Conservation (phyloP, 2,329 filamentous ascomycete genomes). For the Chalaropsis ovoidea region DNA sequence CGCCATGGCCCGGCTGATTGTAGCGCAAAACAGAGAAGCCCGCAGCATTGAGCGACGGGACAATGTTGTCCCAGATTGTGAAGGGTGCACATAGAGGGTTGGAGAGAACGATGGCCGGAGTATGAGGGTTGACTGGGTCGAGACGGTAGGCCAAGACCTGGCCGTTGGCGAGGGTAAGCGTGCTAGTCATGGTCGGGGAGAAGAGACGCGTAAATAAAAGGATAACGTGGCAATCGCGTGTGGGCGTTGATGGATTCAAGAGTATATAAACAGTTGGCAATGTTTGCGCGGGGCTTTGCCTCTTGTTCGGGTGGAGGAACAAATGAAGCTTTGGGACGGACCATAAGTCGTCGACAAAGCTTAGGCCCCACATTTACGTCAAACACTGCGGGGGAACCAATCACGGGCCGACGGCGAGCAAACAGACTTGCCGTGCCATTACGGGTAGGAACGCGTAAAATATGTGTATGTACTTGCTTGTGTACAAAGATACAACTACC, state of each 20-base stretch:
- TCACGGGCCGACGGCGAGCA: not conserved
- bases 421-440: not conserved
- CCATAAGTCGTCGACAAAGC: not conserved
- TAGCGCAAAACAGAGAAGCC: constrained; percentile 38
- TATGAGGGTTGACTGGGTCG: constrained; percentile 28
- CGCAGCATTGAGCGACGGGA: constrained; percentile 31
- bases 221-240: not conserved
- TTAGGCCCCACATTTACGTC: constrained; percentile 11
- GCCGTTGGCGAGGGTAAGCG: constrained; percentile 29
- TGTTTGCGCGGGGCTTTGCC: no score
- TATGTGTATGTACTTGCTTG: no score
- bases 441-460: not conserved
- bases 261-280: no score
- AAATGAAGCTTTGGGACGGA: not conserved
- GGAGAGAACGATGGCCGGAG: constrained; percentile 34
- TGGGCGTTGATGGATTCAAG: no score
- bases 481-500: no score
- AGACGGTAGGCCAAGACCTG: constrained; percentile 31
- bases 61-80: constrained; percentile 35
- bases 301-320: not conserved
- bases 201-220: not conserved
- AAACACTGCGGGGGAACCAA: constrained; percentile 5
- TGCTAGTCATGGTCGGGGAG: constrained; percentile 20
- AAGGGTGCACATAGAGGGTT: constrained; percentile 35
- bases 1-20: constrained; percentile 38